These are phyloP conservation scores for Vigna unguiculata DNA, from an alignment of 306 rosid genomes.

Conservation along the genomic window DNA sequence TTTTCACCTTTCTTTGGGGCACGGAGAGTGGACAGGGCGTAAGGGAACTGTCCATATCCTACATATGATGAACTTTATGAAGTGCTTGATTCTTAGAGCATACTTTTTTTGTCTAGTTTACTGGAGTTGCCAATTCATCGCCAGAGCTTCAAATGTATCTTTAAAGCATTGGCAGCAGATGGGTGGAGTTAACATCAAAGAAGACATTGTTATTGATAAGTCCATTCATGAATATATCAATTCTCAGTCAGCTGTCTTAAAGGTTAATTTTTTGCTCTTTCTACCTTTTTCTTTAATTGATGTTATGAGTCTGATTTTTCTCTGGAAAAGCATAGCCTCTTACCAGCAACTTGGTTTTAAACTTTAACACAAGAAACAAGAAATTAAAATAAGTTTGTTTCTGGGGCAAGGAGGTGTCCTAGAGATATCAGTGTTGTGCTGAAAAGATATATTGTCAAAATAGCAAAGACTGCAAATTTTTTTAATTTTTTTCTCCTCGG, in stretches of 20 bases:
- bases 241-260: constrained; percentile 84
- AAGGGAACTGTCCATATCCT: constrained; percentile 25
- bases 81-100: constrained; percentile 23
- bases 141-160: constrained; percentile 80
- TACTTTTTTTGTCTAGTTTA: constrained; percentile 60
- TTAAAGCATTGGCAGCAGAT: constrained; percentile 89
- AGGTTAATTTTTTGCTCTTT: constrained; percentile 59
- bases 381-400: constrained; percentile 14
- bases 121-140: constrained; percentile 97
- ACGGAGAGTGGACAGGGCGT: neutral
- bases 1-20: neutral
- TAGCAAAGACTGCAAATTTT: neutral
- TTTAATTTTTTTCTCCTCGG: neutral
- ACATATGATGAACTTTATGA: constrained; percentile 20
- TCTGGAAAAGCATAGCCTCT: constrained; percentile 10
- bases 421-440: constrained; percentile 19
- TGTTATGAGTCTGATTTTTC: constrained; percentile 32
- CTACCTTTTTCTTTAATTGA: constrained; percentile 4
- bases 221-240: constrained; percentile 83
- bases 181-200: constrained; percentile 92
- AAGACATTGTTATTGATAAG: constrained; percentile 79
- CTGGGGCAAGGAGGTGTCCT: constrained; percentile 9
- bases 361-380: neutral
- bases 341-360: constrained; percentile 30
- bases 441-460: constrained; percentile 18